Conservation (phyloP, 2,329 filamentous ascomycete species). For the Sclerotinia borealis region DNA sequence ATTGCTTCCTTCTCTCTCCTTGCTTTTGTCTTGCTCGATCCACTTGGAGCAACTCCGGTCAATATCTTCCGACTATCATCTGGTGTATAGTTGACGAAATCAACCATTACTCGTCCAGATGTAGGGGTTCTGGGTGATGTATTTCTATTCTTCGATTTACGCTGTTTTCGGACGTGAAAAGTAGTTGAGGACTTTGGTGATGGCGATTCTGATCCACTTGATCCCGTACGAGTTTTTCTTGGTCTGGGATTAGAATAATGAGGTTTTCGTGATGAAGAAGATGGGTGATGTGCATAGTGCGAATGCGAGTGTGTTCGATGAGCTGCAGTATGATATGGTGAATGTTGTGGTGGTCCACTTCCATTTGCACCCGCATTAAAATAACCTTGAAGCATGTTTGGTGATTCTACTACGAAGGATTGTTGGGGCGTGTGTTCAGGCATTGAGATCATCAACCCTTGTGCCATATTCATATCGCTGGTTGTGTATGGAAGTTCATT, state of each 20-base stretch:
- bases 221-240: constrained; percentile 11
- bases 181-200: constrained; percentile 12
- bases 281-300: constrained; percentile 9
- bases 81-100: constrained; percentile 89
- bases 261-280: constrained; percentile 10
- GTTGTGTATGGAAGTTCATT: constrained; percentile 24
- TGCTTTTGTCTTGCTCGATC: constrained; percentile 92
- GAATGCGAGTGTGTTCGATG: constrained; percentile 10
- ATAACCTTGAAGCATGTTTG: constrained; percentile 21
- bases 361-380: constrained; percentile 1
- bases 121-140: constrained; percentile 35
- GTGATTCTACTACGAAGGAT: constrained; percentile 21
- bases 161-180: constrained; percentile 28
- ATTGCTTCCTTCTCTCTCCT: constrained; percentile 79
- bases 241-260: background rate
- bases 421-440: constrained; percentile 19
- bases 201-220: constrained; percentile 18
- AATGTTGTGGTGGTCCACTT: constrained; percentile 6
- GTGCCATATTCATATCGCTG: constrained; percentile 19
- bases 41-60: constrained; percentile 84
- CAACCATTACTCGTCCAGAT: constrained; percentile 36
- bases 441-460: constrained; percentile 31
- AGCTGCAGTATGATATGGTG: constrained; percentile 2
- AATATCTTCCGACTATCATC: constrained; percentile 73
- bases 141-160: constrained; percentile 17